Percentiles rank a stretch among this genome's conserved stretches.
Conservation (phyloP, 306 rosid genomes). For the Cucurbita maxima region DNA sequence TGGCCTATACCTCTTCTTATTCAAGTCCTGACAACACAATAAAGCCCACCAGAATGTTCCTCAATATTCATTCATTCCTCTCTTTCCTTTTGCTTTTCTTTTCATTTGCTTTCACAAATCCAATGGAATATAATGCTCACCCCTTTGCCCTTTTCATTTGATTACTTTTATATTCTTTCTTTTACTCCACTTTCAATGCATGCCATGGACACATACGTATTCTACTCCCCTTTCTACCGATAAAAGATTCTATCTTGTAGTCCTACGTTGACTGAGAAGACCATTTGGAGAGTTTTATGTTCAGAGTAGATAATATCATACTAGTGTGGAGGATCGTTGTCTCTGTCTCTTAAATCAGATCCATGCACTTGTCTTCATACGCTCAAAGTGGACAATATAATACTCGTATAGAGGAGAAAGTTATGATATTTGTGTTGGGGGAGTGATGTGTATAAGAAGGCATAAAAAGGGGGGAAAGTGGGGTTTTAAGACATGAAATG, state of each 20-base stretch:
- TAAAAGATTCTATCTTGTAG: not conserved
- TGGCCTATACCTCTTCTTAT: not conserved
- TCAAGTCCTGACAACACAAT: not conserved
- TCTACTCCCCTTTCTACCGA: not conserved
- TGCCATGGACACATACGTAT: not conserved
- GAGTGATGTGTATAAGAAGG: not conserved
- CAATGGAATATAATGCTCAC: not conserved
- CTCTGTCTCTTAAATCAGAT: too few relatives aligned
- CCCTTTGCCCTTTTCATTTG: not conserved
- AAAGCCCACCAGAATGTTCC: not conserved
- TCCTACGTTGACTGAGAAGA: too few relatives aligned
- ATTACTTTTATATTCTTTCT: not conserved
- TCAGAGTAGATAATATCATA: not conserved
- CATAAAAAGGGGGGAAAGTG: not conserved
- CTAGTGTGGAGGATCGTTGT: too few relatives aligned
- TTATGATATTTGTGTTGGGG: too few relatives aligned
- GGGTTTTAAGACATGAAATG: not conserved
- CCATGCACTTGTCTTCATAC: too few relatives aligned
- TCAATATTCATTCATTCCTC: not conserved
- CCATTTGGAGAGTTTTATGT: too few relatives aligned
- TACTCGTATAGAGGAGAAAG: too few relatives aligned
- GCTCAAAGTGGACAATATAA: too few relatives aligned
- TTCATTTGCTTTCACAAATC: slow-evolving; percentile 3
- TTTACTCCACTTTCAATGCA: not conserved
- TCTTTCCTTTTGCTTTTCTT: not conserved